Base-by-base conservation (phyloP, 768 basidiomycete species). In the Tubosaeta sp. region DNA sequence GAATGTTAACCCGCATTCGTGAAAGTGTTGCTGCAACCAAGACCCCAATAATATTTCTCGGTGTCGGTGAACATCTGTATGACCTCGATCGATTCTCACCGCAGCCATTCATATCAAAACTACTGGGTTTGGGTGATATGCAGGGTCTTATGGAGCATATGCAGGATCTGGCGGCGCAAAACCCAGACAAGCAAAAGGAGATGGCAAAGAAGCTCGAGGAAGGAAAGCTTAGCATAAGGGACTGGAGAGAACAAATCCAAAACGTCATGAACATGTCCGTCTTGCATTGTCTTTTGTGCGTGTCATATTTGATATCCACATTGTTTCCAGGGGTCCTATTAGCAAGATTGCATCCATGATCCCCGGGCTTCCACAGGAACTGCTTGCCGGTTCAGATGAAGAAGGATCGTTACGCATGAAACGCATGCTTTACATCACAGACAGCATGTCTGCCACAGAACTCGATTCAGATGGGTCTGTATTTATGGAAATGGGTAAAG, bases 261-360 rank as follows among this genome's bases (percentile, higher is more conserved):
- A 97, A 92, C 58, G 87, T 99, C 55, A 97, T 97, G 95, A 91
- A 90, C 65, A 96, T 99, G 95, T 88, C 59, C 59, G 83, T 73
- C n/a, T 36, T 30, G 41, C 19, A 56, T 55, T 35, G 46, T 44
- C 13, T 25, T 44, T 18, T 38, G 49, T 30, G 25, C 24, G 21
- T 32, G 44, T 44, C 34, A 44, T 43, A 54, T 11, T 53, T 52
- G 31, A 63, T 39, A 42, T 43, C 36, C 22, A 16, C 18, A 0
- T 22, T 31, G 11, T 59, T 49, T 57, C 9, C 63, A 96, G 94
- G 91, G 96, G 96, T n/a, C 94, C 96, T 8, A 83, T 99, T 48
- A 92, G 89, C 64, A 99, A 99, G 71, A 94, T 99, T 62, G 94
- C 96, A 25, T 92, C 90, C 14, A 97, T 98, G 93, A 99, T 99